A percentile compares a stretch with the other conserved stretches of the same genome.
Evolutionary conservation across 306 rosid species (phyloP).

Genomic region (Vachellia pachyceras): DNA sequence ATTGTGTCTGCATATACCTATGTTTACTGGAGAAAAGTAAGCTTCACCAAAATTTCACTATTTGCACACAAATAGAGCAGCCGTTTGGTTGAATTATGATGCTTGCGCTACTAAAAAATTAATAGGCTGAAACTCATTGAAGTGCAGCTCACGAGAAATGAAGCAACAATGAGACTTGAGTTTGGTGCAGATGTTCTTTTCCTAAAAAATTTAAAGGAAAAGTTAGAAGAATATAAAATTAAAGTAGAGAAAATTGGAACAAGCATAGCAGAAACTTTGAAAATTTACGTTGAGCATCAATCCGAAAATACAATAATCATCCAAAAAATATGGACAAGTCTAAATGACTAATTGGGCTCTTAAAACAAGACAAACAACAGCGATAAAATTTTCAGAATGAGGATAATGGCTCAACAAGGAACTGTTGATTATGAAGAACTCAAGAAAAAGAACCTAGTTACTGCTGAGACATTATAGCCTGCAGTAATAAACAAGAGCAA

Average conservation of each 20-base stretch:
- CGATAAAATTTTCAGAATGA: not conserved
- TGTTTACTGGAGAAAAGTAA: not conserved
- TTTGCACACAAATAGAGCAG: not conserved
- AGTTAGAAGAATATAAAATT: not conserved
- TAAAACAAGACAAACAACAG: not conserved
- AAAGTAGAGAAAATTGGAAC: not conserved
- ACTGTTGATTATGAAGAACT: not conserved
- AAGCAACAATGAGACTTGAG: not conserved
- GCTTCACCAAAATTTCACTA: not conserved
- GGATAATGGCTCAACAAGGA: not conserved
- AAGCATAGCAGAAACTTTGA: not conserved
- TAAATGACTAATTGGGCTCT: not conserved
- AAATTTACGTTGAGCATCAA: not conserved
- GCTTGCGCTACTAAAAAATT: conserved; percentile 1
- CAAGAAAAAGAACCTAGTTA: not conserved
- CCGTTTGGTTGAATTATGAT: not conserved
- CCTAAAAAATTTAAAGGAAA: not conserved
- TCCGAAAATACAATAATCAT: not conserved
- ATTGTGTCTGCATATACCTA: not conserved
- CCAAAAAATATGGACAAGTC: not conserved
- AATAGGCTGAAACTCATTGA: not conserved
- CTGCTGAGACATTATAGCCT: not conserved
- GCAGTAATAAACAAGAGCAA: not conserved
- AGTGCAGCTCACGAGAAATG: not conserved
- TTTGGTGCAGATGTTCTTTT: conserved; percentile 1